These are phyloP conservation scores for Pseudohalonectria lignicola DNA, from an alignment of 2,329 filamentous ascomycete species.

Conservation along the genomic window DNA sequence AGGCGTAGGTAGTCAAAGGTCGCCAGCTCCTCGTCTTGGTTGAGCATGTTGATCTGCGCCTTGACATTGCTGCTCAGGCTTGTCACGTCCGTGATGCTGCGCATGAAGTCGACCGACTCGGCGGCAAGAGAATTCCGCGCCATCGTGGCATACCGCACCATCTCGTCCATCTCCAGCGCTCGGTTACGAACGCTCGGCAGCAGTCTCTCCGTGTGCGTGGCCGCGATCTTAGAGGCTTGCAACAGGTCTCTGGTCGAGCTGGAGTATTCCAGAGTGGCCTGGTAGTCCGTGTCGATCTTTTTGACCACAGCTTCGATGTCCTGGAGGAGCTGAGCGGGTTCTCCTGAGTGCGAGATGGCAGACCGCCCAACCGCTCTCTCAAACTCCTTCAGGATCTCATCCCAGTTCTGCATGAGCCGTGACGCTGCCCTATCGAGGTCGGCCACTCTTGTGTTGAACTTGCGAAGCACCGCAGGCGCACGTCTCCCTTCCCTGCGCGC, in stretches of 20 bases:
- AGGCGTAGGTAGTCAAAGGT: constrained; percentile 72
- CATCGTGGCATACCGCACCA: constrained; percentile 47
- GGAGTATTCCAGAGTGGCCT: constrained; percentile 60
- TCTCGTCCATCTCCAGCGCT: constrained; percentile 48
- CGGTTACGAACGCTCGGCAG: constrained; percentile 47
- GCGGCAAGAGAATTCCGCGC: constrained; percentile 57
- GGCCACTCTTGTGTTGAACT: constrained; percentile 47
- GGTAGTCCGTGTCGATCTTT: constrained; percentile 80
- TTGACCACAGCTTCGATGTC: constrained; percentile 80
- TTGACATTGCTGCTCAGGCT: constrained; percentile 63
- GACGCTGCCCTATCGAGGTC: constrained; percentile 50
- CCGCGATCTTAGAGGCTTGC: constrained; percentile 53
- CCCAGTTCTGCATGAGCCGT: constrained; percentile 50
- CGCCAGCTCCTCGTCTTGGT: constrained; percentile 64
- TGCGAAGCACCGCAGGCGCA: constrained; percentile 44
- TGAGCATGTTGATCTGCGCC: constrained; percentile 58
- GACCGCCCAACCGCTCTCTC: constrained; percentile 46
- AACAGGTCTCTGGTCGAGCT: constrained; percentile 49
- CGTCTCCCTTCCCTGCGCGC: constrained; percentile 62
- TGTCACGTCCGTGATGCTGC: constrained; percentile 70
- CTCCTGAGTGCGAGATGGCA: constrained; percentile 44
- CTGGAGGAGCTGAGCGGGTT: constrained; percentile 59
- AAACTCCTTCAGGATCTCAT: constrained; percentile 51
- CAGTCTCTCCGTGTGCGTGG: constrained; percentile 50
- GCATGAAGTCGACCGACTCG: constrained; percentile 65